Evolutionary conservation across 306 rosid species (phyloP).

Genomic region (Dalbergia cochinchinensis): DNA sequence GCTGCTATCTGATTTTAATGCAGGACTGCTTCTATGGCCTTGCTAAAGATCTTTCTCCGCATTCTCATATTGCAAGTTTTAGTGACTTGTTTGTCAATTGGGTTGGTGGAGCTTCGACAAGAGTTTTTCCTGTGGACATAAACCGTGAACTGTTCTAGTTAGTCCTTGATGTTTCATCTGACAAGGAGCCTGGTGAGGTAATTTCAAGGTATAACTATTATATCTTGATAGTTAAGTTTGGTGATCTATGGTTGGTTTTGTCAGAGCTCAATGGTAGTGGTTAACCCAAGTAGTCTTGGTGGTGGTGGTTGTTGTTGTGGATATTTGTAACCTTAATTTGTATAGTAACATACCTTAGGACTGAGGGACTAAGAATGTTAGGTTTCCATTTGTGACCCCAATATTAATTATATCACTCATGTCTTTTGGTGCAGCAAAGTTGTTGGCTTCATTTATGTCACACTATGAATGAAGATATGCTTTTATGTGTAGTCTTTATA

Average conservation of each 20-base stretch:
- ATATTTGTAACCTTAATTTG: no score
- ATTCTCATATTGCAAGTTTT: conserved; percentile 84
- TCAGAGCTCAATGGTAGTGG: no score
- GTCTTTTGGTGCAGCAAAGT: conserved; percentile 70
- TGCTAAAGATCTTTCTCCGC: conserved; percentile 89
- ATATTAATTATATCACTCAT: neutral
- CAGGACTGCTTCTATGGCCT: conserved; percentile 98
- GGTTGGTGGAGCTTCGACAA: conserved; percentile 80
- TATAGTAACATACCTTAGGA: no score
- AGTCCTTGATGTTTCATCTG: conserved; percentile 91
- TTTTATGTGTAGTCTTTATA: no score
- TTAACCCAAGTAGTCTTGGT: no score
- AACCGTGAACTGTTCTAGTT: conserved; percentile 81
- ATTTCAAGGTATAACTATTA: conserved; percentile 72
- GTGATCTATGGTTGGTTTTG: neutral
- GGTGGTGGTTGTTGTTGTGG: no score
- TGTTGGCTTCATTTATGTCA: conserved; percentile 86
- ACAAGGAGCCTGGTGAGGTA: conserved; percentile 90
- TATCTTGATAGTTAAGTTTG: conserved; percentile 18
- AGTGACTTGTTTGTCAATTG: conserved; percentile 81
- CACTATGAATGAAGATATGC: no score
- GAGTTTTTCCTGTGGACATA: conserved; percentile 81
- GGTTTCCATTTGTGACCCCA: no score
- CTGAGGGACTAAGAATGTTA: no score
- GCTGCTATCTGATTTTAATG: conserved; percentile 43